These are phyloP conservation scores for Acacia pycnantha DNA, from an alignment of 331 rosid genomes.

Conservation along the genomic window DNA sequence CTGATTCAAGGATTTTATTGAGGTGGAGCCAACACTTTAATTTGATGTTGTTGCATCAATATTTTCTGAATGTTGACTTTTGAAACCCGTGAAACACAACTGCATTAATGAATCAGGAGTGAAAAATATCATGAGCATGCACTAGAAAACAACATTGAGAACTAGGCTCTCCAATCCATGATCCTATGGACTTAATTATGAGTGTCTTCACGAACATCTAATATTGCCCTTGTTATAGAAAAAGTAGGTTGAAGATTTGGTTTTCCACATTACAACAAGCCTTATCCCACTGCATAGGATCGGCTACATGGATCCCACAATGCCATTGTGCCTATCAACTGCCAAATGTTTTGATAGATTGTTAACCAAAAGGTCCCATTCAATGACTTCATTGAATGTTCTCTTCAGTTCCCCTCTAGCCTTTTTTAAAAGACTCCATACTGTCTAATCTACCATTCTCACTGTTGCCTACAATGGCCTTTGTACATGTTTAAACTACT, in stretches of 20 bases:
- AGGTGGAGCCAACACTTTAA: background rate
- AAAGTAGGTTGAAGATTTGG: background rate
- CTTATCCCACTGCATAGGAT: too few relatives aligned
- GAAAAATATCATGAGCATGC: background rate
- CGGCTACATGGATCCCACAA: too few relatives aligned
- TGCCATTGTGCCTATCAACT: too few relatives aligned
- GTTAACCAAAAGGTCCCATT: too few relatives aligned
- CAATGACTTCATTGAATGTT: too few relatives aligned
- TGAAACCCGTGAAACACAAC: background rate
- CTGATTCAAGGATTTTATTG: slow-evolving; percentile 8
- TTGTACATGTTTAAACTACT: too few relatives aligned
- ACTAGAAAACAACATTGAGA: background rate
- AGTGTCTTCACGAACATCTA: background rate
- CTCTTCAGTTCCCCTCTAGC: too few relatives aligned
- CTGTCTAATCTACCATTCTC: too few relatives aligned
- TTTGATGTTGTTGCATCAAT: background rate
- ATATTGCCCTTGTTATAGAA: background rate
- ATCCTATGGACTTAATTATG: background rate
- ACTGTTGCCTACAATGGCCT: too few relatives aligned
- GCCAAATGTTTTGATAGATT: too few relatives aligned
- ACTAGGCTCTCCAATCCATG: background rate
- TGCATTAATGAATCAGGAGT: background rate
- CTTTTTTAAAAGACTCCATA: too few relatives aligned
- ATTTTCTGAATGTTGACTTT: background rate
- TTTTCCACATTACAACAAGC: background rate